Conservation (phyloP, 139 green algal genomes). For the Picochlorum sp. region DNA sequence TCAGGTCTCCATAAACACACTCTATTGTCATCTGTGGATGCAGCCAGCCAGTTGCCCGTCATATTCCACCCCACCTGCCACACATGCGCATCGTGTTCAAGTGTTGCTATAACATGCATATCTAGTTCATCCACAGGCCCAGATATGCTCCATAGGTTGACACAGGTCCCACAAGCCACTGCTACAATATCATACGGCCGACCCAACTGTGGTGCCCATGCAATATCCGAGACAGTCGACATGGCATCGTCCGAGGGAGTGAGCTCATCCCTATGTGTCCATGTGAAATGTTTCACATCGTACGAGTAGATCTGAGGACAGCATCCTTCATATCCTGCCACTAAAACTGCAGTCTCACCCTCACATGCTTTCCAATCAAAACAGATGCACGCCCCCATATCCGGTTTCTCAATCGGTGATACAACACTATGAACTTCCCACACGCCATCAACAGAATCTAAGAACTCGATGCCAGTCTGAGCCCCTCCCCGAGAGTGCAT, state of each 20-base stretch:
- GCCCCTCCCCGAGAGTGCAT: neutral
- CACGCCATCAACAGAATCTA: neutral
- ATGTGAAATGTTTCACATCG: constrained; percentile 16
- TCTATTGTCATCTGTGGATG: constrained; percentile 18
- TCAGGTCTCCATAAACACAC: constrained; percentile 34
- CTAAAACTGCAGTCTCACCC: constrained; percentile 14
- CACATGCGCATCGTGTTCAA: constrained; percentile 17
- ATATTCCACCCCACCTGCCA: constrained; percentile 32
- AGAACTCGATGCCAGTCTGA: neutral
- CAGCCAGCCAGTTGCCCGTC: constrained; percentile 35
- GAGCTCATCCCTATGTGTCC: neutral
- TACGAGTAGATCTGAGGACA: constrained; percentile 18
- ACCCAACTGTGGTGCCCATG: constrained; percentile 24
- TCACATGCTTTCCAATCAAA: constrained; percentile 6
- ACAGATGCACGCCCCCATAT: neutral
- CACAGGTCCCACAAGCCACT: constrained; percentile 9
- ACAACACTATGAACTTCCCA: constrained; percentile 30
- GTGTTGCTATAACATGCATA: constrained; percentile 13
- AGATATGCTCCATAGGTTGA: constrained; percentile 18
- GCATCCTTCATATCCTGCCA: constrained; percentile 7
- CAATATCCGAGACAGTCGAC: constrained; percentile 9
- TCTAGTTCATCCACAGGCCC: constrained; percentile 17
- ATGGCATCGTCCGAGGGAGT: neutral
- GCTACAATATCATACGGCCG: constrained; percentile 20
- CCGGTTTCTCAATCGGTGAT: neutral